These are phyloP conservation scores for Yarrowia bubula DNA, from an alignment of 805 yeast species.

Conservation along the genomic window DNA sequence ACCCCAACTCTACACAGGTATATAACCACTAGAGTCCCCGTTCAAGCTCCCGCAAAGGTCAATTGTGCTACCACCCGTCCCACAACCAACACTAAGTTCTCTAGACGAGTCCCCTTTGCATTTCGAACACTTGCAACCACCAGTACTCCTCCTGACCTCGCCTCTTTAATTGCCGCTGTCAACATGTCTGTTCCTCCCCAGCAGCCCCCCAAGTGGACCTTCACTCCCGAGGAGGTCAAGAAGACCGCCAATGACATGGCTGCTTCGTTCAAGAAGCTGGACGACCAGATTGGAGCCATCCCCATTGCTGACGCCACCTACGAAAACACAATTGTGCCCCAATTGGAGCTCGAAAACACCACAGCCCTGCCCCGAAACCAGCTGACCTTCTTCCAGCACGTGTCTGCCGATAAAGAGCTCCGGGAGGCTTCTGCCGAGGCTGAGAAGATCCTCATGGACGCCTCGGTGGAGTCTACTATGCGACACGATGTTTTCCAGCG, in stretches of 20 bases:
- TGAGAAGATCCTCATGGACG: conserved; percentile 55
- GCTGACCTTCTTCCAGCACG: conserved; percentile 69
- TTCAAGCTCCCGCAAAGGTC: background rate
- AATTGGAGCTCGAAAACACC: conserved; percentile 51
- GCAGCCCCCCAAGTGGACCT: conserved; percentile 26
- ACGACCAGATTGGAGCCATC: conserved; percentile 53
- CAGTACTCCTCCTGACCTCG: background rate
- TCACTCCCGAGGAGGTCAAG: conserved; percentile 18
- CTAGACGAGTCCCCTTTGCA: background rate
- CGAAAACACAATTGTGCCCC: conserved; percentile 55
- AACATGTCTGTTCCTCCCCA: conserved; percentile 24
- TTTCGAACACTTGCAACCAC: background rate
- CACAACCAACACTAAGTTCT: background rate
- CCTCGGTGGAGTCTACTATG: conserved; percentile 59
- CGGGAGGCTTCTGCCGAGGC: conserved; percentile 71
- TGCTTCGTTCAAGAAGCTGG: conserved; percentile 39
- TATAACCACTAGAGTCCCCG: conserved; percentile 11
- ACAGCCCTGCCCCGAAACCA: conserved; percentile 49
- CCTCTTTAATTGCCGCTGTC: background rate
- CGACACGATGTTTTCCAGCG: conserved; percentile 66
- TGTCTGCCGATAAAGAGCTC: conserved; percentile 59
- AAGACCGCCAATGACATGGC: conserved; percentile 3
- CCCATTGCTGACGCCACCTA: conserved; percentile 48
- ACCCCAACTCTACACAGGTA: conserved; percentile 13
- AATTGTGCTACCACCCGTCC: background rate